These are phyloP conservation scores for Thraustochytrium sp. DNA, from an alignment of 352 stramenopile genomes.

Conservation along the genomic window DNA sequence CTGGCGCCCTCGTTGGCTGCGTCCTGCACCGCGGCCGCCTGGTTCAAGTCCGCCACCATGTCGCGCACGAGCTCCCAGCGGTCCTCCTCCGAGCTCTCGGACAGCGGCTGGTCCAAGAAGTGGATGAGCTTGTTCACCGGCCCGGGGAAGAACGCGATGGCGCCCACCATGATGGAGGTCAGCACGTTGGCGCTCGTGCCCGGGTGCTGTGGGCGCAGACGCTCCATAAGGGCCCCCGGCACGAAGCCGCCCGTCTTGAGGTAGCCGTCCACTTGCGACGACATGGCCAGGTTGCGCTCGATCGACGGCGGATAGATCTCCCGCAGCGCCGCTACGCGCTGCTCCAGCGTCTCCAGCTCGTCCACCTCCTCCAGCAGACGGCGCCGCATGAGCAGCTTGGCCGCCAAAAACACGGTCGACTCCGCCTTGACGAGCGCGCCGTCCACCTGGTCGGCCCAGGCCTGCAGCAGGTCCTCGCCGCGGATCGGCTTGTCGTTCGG, in stretches of 20 bases:
- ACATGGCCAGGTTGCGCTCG: conserved; percentile 33
- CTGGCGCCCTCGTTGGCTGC: background rate
- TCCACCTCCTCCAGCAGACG: background rate
- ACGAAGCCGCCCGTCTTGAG: background rate
- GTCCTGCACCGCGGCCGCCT: background rate
- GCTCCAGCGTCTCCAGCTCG: background rate
- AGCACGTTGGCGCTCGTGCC: background rate
- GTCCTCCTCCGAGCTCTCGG: background rate
- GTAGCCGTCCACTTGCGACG: conserved; percentile 16
- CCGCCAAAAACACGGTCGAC: conserved; percentile 3
- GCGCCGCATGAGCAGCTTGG: conserved; percentile 23
- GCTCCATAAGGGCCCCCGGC: background rate
- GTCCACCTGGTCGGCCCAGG: conserved; percentile 30
- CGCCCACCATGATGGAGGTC: conserved; percentile 17
- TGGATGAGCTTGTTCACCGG: conserved; percentile 41
- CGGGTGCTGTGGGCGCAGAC: background rate
- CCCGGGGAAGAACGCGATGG: conserved; percentile 41
- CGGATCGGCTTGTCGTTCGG: background rate
- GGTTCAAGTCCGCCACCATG: conserved; percentile 7
- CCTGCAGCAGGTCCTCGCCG: background rate
- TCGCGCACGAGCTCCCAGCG: background rate
- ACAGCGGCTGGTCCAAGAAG: background rate
- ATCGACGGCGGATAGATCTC: conserved; percentile 38
- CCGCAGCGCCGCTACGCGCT: conserved; percentile 17
- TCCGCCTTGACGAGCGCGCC: conserved; percentile 8